Evolutionary conservation across 345 rosid species (phyloP).

Genomic region (Kernera saxatilis): DNA sequence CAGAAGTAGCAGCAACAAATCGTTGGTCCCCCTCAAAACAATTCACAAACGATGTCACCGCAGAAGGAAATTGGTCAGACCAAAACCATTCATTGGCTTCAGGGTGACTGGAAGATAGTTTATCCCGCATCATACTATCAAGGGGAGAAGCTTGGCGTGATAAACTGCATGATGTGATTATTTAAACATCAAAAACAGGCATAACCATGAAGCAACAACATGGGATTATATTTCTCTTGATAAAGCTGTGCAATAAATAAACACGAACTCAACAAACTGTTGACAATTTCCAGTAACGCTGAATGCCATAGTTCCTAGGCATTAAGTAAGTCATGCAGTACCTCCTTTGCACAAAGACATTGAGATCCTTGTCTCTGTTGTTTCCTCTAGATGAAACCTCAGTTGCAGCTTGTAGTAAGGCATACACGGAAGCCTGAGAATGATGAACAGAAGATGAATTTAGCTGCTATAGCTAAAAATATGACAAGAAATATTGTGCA

Average conservation of each 20-base stretch:
- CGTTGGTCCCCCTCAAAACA: conserved; percentile 60
- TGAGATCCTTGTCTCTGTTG: conserved; percentile 65
- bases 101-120: conserved; percentile 70
- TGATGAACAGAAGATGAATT: conserved; percentile 29
- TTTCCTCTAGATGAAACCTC: conserved; percentile 78
- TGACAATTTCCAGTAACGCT: conserved; percentile 10
- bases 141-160: conserved; percentile 68
- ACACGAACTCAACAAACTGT: not conserved
- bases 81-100: conserved; percentile 77
- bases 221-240: not conserved
- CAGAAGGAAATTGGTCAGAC: conserved; percentile 68
- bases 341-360: conserved; percentile 83
- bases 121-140: conserved; percentile 77
- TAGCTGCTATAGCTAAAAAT: conserved; percentile 7
- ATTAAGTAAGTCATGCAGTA: conserved; percentile 22
- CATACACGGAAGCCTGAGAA: conserved; percentile 78
- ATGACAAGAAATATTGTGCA: not conserved
- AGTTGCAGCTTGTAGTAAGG: conserved; percentile 80
- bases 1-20: conserved; percentile 51
- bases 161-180: conserved; percentile 50
- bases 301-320: conserved; percentile 11
- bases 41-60: conserved; percentile 54
- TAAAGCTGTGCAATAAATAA: not conserved
- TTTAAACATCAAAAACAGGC: conserved; percentile 7
- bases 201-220: not conserved